A percentile compares a stretch with the other conserved stretches of the same genome.
Evolutionary conservation across 495 filamentous ascomycete species (phyloP).

Genomic region (Poronia punctata): DNA sequence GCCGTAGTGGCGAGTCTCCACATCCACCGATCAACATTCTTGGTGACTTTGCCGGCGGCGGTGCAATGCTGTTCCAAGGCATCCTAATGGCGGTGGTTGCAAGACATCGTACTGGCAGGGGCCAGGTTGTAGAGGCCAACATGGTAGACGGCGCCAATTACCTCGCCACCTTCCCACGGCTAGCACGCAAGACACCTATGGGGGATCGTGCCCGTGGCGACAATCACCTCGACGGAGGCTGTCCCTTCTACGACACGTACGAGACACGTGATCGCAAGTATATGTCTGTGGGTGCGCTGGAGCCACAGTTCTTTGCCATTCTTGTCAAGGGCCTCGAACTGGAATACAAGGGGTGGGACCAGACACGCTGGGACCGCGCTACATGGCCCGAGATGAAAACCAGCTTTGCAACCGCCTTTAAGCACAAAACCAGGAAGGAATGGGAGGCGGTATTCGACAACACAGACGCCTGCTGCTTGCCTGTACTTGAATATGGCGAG

Average conservation of each 20-base stretch:
- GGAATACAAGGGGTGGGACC: constrained; percentile 44
- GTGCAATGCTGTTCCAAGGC: constrained; percentile 66
- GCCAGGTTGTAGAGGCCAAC: constrained; percentile 88
- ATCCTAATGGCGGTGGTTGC: constrained; percentile 56
- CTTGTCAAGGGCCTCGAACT: constrained; percentile 60
- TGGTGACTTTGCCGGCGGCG: constrained; percentile 87
- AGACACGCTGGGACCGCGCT: constrained; percentile 44
- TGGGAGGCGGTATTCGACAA: constrained; percentile 86
- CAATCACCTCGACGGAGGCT: constrained; percentile 77
- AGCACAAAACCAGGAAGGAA: constrained; percentile 63
- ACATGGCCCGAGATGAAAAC: constrained; percentile 60
- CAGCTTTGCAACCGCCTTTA: constrained; percentile 58
- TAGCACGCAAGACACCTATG: constrained; percentile 49
- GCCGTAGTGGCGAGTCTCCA: constrained; percentile 59
- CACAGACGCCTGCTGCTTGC: constrained; percentile 87
- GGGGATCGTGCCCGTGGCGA: constrained; percentile 60
- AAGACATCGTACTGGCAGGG: constrained; percentile 53
- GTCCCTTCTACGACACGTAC: constrained; percentile 84
- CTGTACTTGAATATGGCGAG: constrained; percentile 69
- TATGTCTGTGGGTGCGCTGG: constrained; percentile 86
- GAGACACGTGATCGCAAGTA: constrained; percentile 73
- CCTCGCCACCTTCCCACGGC: constrained; percentile 66
- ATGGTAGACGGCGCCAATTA: constrained; percentile 90
- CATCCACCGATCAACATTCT: constrained; percentile 77
- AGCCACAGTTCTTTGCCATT: constrained; percentile 72